Base-by-base conservation (phyloP, 176 grass and related monocot genomes). In the Oryza brachyantha region DNA sequence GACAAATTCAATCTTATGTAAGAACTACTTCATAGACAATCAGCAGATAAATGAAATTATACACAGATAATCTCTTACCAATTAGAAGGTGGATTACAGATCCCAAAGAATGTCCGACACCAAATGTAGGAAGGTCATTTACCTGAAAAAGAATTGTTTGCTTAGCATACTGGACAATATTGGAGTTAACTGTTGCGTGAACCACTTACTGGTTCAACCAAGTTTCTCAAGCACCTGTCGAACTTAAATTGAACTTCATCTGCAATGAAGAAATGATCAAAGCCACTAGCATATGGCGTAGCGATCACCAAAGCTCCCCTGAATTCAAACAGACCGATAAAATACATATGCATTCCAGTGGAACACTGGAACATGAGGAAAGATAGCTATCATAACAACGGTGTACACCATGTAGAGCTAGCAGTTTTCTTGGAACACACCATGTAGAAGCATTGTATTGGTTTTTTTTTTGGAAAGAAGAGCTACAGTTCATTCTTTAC, bases 221-320 rank as follows among this genome's bases (percentile, higher is more conserved):
- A 86, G 77, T 77, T 89, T 84, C 92, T 89, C 81, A 99, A 80
- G 84, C 96, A 99, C 81, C 90, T 92, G 42, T 95, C 92, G 59
- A 95, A 99, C 81, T 95, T 99, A 72, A 95, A 99, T 14, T 99
- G 92, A 59, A 83, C 90, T 85, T 99, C 90, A 41, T 99, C 96
- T 50, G 90, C 88, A 63, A 95, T 99, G 70, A 80, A 95, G 92
- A 99, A 99, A 89, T 99, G 85, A 72, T 99, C 96, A 21, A 99
- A 95, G 38, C 96, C 90, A 9, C 96, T 99, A 28, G 96, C 81
- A 81, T 64, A 99, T 16, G 96, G 96, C 13, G 92, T 99, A 54
- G 90, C 96, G 79, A 99, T 87, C 59, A 95, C 96, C 85, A 99
- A 88, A 72, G 90, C 90, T 80, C 96, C 96, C 88, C 96, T 99